Base-by-base conservation (phyloP, 169 alveolate genomes). In the Eimeria acervulina region DNA sequence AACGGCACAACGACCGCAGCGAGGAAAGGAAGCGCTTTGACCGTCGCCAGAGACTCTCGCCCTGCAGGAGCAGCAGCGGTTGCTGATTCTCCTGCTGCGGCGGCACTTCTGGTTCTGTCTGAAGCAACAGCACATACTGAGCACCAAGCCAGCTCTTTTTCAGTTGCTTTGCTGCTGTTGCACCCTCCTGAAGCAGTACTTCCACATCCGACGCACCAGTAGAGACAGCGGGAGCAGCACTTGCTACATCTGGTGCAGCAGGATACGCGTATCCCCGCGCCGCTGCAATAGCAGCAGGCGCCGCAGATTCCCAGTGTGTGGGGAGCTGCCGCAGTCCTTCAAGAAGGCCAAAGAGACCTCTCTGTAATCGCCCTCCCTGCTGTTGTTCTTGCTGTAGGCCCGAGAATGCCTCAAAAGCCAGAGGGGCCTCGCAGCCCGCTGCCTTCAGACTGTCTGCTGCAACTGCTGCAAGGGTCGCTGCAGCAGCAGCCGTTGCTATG, bases 231-330 rank as follows among this genome's bases (percentile, higher is more conserved):
- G 90, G 70, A 47, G 61, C 87, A 81, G 52, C 90, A 81, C 47
- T 15, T n/a, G 74, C 47, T 40, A 72, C 70, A 23, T 21, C 47
- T 28, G 90, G 44, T 8, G 44, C 47, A 13, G 74, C 33, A 47
- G 40, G 17, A n/a, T 51, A 21, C 1, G 66, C 51, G 72, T 52
- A n/a, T 7, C 90, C 61, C 47, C 90, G 63, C 70, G 72, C 47
- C 2, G 90, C 90, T 51, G 90, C 90, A 81, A 52, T 21, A 51
- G 90, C 47, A 31, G 90, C 90, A 26, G 74, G 70, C 19, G 90
- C 90, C 2, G 90, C 33, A 47, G 51, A 47, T 1, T 47, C 70
- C 88, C 88, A 78, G 61, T 78, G 38, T 21, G 36, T 44, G 19
- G 68, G 70, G n/a, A 81, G 90, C 90, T 26, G 90, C 52, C 38